Evolutionary conservation across 1,284 basidiomycete species (phyloP).

Genomic region (Rhodotorula glutinis): DNA sequence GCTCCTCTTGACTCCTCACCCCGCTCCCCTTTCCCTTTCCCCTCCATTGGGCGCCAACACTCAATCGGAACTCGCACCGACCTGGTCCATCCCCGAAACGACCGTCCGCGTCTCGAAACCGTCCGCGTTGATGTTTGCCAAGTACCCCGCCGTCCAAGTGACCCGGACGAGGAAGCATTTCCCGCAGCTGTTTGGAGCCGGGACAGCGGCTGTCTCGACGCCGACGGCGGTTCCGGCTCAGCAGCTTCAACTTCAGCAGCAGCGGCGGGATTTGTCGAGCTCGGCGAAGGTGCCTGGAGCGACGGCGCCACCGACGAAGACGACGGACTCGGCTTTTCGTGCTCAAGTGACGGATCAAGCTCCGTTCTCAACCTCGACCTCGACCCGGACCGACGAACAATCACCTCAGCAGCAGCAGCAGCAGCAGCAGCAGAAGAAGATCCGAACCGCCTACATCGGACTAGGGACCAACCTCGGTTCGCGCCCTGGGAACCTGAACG

Average conservation of each 20-base stretch:
- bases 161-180: slow-evolving; percentile 53
- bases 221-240: too few relatives aligned
- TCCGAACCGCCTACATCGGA: slow-evolving; percentile 61
- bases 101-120: slow-evolving; percentile 71
- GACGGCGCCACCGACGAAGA: too few relatives aligned
- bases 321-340: too few relatives aligned
- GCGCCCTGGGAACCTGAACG: slow-evolving; percentile 75
- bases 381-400: too few relatives aligned
- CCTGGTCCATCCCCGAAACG: slow-evolving; percentile 45
- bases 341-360: too few relatives aligned
- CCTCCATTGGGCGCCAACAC: too few relatives aligned
- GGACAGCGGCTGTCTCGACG: too few relatives aligned
- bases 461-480: slow-evolving; percentile 90
- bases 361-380: too few relatives aligned
- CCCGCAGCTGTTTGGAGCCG: slow-evolving; percentile 15
- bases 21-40: slow-evolving; percentile 22
- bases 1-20: slow-evolving; percentile 42
- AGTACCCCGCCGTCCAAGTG: slow-evolving; percentile 62
- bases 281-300: too few relatives aligned
- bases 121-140: slow-evolving; percentile 68
- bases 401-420: too few relatives aligned
- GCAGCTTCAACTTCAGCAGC: too few relatives aligned
- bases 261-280: too few relatives aligned
- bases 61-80: slow-evolving; percentile 22
- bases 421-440: background rate